These are phyloP conservation scores for Rhizoctonia solani DNA, from an alignment of 1,284 basidiomycete species.

Conservation along the genomic window DNA sequence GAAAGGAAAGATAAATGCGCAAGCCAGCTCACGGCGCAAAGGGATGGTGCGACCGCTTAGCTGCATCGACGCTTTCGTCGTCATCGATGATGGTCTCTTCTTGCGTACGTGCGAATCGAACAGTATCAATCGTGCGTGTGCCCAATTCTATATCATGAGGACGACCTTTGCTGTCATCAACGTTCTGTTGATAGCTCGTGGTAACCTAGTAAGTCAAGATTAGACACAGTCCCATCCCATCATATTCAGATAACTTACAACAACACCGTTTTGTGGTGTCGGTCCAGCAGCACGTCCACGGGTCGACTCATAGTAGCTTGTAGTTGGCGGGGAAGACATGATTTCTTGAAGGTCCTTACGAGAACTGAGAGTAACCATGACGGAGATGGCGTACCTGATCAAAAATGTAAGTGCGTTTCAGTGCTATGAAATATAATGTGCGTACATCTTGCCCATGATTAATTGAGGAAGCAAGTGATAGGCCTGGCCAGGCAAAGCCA, in stretches of 20 bases:
- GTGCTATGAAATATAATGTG: neutral
- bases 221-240: too few species aligned
- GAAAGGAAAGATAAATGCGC: neutral
- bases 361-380: slow-evolving; percentile 38
- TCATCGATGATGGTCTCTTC: slow-evolving; percentile 21
- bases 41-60: slow-evolving; percentile 29
- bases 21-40: slow-evolving; percentile 15
- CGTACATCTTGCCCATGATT: slow-evolving; percentile 39
- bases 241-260: slow-evolving; percentile 32
- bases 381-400: slow-evolving; percentile 37
- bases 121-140: slow-evolving; percentile 26
- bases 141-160: slow-evolving; percentile 28
- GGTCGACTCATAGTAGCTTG: slow-evolving; percentile 33
- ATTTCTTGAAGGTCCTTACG: slow-evolving; percentile 38
- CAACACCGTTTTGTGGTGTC: slow-evolving; percentile 3
- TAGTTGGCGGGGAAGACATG: slow-evolving; percentile 32
- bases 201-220: slow-evolving; percentile 17
- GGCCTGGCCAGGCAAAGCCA: slow-evolving; percentile 36
- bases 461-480: slow-evolving; percentile 39
- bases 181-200: slow-evolving; percentile 32
- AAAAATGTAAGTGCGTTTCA: neutral
- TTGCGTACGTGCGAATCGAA: slow-evolving; percentile 25
- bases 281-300: slow-evolving; percentile 13
- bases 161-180: slow-evolving; percentile 29
- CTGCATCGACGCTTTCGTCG: slow-evolving; percentile 21